Base-by-base conservation (phyloP, 2,329 filamentous ascomycete species). In the Diaporthe sp. region DNA sequence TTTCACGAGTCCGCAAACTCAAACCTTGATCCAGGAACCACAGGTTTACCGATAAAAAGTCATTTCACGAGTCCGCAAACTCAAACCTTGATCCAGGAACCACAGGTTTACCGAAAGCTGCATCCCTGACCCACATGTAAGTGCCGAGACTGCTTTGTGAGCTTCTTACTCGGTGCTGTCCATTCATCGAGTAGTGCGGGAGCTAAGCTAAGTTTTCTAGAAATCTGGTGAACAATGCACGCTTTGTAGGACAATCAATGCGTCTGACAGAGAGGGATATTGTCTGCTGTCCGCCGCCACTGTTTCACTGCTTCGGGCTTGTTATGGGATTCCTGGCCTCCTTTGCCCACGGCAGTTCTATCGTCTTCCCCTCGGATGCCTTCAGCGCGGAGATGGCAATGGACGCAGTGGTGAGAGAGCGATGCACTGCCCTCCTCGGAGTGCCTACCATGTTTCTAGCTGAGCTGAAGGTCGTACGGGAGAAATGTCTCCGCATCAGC, bases 251-350 rank as follows among this genome's bases (percentile, higher is more conserved):
- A 2, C 90, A 92, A 76, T 85, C 92, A 22, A 92, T 94, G 90
- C 84, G 89, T 0, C 83, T 94, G 25, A 92, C 90, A 0, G 82
- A 87, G 1, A 77, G 88, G 0, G 92, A 94, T 77, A 84, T 93
- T 10, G 87, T 92, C 3, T 92, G 90, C 79, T 92, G 90, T 76
- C 89, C 90, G 17, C 90, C 90, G 1, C 91, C 91, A 0, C 83
- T 92, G 4, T 92, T 92, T 81, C 91, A 92, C 79, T 94, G 92
- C 81, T 94, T 94, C 77, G 92, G 92, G 22, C 89, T 90, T 72
- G 92, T 94, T 35, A 83, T 94, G 2, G 92, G 92, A 10, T 93
- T 93, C 78, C 91, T 94, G 86, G 91, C 92, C 0, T 92, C 90
- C 2, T 37, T 39, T 12, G 39, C 22, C 56, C 25, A 10, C n/a